Percentiles rank a stretch among this genome's conserved stretches.
phyloP scores from a whole-genome alignment of 139 green algal species.

The Eudorina sp. region DNA sequence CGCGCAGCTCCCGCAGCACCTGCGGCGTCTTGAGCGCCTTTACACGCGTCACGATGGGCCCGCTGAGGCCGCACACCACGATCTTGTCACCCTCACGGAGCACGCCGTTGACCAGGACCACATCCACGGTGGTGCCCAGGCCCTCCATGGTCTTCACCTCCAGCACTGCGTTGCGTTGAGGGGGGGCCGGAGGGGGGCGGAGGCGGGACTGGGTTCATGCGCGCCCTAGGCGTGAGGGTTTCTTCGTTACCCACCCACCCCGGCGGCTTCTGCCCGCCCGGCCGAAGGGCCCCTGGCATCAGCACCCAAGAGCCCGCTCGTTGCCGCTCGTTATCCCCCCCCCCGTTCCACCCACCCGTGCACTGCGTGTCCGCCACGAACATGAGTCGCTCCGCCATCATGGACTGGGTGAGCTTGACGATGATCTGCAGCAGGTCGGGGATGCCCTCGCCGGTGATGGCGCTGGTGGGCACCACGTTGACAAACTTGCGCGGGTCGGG shows the following conservation, averaged over 20 bases:
- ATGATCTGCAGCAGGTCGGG: slow-evolving; percentile 82
- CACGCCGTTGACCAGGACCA: slow-evolving; percentile 96
- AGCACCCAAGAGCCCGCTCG: too few relatives aligned
- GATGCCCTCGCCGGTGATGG: slow-evolving; percentile 92
- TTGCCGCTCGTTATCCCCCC: too few relatives aligned
- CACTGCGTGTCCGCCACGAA: slow-evolving; percentile 89
- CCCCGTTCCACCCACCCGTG: slow-evolving; percentile 40
- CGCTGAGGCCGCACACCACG: slow-evolving; percentile 94
- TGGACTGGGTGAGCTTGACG: slow-evolving; percentile 94
- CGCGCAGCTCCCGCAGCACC: slow-evolving; percentile 93
- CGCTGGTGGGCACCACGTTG: slow-evolving; percentile 96
- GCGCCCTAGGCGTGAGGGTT: background rate
- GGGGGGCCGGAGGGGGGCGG: too few relatives aligned
- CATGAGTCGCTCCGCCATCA: slow-evolving; percentile 95
- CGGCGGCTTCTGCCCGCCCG: too few relatives aligned
- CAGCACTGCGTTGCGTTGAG: slow-evolving; percentile 34
- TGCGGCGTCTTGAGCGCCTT: slow-evolving; percentile 95
- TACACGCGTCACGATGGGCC: slow-evolving; percentile 93
- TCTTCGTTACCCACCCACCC: too few relatives aligned
- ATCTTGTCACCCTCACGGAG: slow-evolving; percentile 93
- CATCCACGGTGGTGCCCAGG: slow-evolving; percentile 97
- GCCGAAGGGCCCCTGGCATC: too few relatives aligned
- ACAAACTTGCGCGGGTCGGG: slow-evolving; percentile 88
- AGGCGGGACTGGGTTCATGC: background rate
- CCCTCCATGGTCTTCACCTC: slow-evolving; percentile 98